phyloP scores from a whole-genome alignment of 176 grass and related monocot species.

The Juncus inflexus region DNA sequence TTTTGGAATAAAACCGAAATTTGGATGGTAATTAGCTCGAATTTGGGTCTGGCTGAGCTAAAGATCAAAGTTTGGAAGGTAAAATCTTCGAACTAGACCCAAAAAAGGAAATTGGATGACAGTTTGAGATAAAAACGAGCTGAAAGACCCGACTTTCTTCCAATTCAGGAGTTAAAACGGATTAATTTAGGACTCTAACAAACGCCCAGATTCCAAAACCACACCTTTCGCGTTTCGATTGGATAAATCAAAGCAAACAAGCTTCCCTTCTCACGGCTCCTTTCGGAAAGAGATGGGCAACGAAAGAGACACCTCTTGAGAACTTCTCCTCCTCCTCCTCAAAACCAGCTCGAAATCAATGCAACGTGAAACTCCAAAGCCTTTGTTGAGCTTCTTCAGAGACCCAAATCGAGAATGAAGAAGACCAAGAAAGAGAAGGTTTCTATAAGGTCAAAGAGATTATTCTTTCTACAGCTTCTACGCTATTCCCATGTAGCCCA shows the following conservation, averaged over 20 bases:
- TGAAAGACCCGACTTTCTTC: slow-evolving; percentile 5
- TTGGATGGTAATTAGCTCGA: background rate
- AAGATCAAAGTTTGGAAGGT: slow-evolving; percentile 2
- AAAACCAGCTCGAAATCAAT: slow-evolving; percentile 6
- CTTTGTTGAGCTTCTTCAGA: background rate
- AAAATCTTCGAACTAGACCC: slow-evolving; percentile 9
- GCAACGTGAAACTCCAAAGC: too few species aligned
- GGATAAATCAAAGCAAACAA: slow-evolving; percentile 11
- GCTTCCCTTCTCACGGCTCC: background rate
- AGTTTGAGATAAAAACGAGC: slow-evolving; percentile 6
- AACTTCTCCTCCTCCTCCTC: background rate
- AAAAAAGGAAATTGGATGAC: background rate
- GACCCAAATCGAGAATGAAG: background rate
- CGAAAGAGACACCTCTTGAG: slow-evolving; percentile 5
- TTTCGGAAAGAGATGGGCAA: slow-evolving; percentile 3
- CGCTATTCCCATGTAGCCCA: slow-evolving; percentile 20
- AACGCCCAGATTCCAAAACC: background rate
- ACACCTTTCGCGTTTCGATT: slow-evolving; percentile 18
- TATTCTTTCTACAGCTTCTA: slow-evolving; percentile 14
- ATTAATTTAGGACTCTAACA: background rate
- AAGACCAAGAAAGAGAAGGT: background rate
- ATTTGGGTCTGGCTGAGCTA: background rate
- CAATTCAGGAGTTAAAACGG: background rate
- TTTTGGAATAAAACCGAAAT: slow-evolving; percentile 16
- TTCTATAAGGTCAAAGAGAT: slow-evolving; percentile 29